A percentile compares a stretch with the other conserved stretches of the same genome.
Evolutionary conservation across 345 rosid species (phyloP).

Genomic region (Lenwebbia sp.): DNA sequence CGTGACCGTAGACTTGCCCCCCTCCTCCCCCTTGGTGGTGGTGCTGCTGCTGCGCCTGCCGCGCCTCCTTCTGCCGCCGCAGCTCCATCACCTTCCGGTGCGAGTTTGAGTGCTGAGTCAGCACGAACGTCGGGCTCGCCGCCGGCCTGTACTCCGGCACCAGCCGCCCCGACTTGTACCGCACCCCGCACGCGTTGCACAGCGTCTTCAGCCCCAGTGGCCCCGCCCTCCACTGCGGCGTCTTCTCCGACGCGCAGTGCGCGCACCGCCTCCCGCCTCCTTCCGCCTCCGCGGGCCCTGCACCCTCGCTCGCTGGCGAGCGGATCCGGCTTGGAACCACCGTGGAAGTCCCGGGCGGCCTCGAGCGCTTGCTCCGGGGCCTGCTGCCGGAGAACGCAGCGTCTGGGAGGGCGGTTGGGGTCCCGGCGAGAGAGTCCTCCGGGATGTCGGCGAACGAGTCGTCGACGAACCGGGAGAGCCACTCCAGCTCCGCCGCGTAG

Average conservation of each 20-base stretch:
- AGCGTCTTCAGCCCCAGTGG: neutral
- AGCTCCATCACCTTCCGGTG: neutral
- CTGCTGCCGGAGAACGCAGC: constrained; percentile 6
- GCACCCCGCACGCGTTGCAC: neutral
- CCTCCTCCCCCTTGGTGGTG: neutral
- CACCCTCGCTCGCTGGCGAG: neutral
- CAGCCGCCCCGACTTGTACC: neutral
- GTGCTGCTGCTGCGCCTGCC: neutral
- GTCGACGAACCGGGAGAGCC: constrained; percentile 74
- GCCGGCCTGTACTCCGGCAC: neutral
- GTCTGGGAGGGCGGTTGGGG: constrained; percentile 13
- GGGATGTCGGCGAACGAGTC: constrained; percentile 10
- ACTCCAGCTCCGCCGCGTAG: constrained; percentile 78
- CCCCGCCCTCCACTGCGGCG: neutral
- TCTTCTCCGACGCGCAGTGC: neutral
- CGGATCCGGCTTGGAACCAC: neutral
- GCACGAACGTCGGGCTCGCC: neutral
- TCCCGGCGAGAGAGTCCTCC: constrained; percentile 7
- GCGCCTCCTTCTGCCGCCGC: neutral
- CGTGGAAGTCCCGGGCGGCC: neutral
- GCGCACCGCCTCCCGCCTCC: neutral
- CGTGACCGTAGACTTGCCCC: neutral
- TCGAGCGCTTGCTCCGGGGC: constrained; percentile 48
- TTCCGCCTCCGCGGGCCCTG: neutral
- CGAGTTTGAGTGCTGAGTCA: neutral